A percentile compares a stretch with the other conserved stretches of the same genome.
phyloP scores from a whole-genome alignment of 305 asterid genomes.

The Rubia balearica region DNA sequence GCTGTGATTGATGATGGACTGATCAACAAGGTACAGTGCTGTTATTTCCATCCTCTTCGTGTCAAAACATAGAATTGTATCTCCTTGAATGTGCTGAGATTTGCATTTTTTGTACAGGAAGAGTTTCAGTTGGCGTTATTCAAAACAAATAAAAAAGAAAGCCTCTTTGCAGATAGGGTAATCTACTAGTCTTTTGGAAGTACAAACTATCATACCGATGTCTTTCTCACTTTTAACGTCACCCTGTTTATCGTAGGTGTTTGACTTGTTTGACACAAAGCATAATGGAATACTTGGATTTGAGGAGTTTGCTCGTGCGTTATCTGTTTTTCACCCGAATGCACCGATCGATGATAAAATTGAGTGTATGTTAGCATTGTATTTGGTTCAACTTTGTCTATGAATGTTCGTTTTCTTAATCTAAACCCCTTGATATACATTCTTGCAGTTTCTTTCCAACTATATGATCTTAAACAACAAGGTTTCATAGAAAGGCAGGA shows the following conservation, averaged over 20 bases:
- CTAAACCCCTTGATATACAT: neutral
- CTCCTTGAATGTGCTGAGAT: conserved; percentile 10
- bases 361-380: conserved; percentile 48
- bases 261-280: conserved; percentile 92
- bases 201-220: neutral
- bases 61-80: neutral
- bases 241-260: conserved; percentile 48
- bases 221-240: conserved; percentile 14
- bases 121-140: conserved; percentile 95
- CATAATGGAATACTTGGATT: conserved; percentile 97
- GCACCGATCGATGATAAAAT: conserved; percentile 96
- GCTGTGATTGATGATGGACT: conserved; percentile 98
- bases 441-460: conserved; percentile 87
- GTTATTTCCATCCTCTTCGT: conserved; percentile 4
- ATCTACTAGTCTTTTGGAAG: neutral
- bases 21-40: conserved; percentile 71
- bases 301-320: conserved; percentile 97
- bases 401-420: neutral
- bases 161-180: conserved; percentile 99
- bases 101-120: conserved; percentile 48
- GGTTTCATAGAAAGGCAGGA: conserved; percentile 99
- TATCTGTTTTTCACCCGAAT: conserved; percentile 97
- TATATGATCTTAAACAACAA: conserved; percentile 98
- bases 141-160: conserved; percentile 97
- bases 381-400: conserved; percentile 6